phyloP scores from a whole-genome alignment of 441 rosid species.

The Cnidoscolus chayamansa region DNA sequence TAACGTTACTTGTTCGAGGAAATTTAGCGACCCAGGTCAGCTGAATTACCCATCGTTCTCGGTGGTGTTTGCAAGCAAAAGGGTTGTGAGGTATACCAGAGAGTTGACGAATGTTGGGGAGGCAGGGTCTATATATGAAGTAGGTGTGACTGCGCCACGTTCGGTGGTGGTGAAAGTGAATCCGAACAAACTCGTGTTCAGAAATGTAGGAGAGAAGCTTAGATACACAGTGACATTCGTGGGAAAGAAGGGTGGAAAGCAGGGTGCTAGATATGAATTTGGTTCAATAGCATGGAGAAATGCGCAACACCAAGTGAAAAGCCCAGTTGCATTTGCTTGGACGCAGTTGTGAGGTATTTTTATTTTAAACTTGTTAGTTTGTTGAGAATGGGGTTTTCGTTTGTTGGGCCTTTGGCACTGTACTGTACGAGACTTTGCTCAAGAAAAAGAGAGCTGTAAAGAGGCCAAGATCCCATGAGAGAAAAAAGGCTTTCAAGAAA shows the following conservation, averaged over 20 bases:
- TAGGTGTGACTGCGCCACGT: slow-evolving; percentile 39
- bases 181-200: slow-evolving; percentile 55
- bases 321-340: slow-evolving; percentile 76
- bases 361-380: background rate
- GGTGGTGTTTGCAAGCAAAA: slow-evolving; percentile 51
- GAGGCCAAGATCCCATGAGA: background rate
- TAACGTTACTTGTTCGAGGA: slow-evolving; percentile 46
- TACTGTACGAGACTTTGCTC: background rate
- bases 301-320: slow-evolving; percentile 60
- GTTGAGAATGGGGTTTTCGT: slow-evolving; percentile 9
- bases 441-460: background rate
- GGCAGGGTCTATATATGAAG: slow-evolving; percentile 47
- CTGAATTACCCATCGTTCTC: slow-evolving; percentile 92
- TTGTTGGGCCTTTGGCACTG: background rate
- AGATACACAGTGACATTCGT: slow-evolving; percentile 67
- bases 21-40: slow-evolving; percentile 59
- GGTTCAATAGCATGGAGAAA: slow-evolving; percentile 75
- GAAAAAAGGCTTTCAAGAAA: background rate
- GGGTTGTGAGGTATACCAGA: slow-evolving; percentile 69
- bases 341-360: slow-evolving; percentile 34
- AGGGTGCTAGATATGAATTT: slow-evolving; percentile 38
- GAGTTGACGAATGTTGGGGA: slow-evolving; percentile 74
- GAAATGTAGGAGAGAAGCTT: slow-evolving; percentile 58
- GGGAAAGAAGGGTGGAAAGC: slow-evolving; percentile 41
- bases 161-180: slow-evolving; percentile 52